These are phyloP conservation scores for Plasmodium malariae DNA, from an alignment of 169 alveolate species.

Conservation along the genomic window DNA sequence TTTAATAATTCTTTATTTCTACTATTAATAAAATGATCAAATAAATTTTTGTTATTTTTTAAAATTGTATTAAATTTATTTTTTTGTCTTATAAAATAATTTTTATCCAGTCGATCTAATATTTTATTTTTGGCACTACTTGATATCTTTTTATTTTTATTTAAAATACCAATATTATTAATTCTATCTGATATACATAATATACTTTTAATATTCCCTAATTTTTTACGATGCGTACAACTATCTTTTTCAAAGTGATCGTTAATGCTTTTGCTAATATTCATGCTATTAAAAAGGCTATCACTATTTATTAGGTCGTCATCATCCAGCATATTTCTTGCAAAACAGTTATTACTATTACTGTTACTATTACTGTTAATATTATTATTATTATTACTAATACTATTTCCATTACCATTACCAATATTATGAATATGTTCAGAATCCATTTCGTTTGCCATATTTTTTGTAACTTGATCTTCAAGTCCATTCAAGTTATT, in stretches of 20 bases:
- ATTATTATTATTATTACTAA: no score
- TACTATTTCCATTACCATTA: no score
- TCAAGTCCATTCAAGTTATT: neutral
- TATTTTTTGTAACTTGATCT: constrained; percentile 9
- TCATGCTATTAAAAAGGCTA: constrained; percentile 3
- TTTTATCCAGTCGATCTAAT: constrained; percentile 8
- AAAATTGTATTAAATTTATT: neutral
- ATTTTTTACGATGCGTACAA: constrained; percentile 6
- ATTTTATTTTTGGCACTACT: constrained; percentile 5
- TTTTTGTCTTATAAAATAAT: constrained; percentile 13
- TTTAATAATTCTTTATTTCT: neutral
- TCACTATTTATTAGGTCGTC: constrained; percentile 6
- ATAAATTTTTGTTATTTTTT: constrained; percentile 15
- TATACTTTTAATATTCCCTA: constrained; percentile 28
- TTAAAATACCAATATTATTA: constrained; percentile 11
- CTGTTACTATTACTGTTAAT: no score
- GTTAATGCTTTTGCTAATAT: neutral
- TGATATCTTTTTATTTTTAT: constrained; percentile 5
- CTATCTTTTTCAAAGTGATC: constrained; percentile 2
- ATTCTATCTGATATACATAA: constrained; percentile 28
- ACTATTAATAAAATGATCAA: constrained; percentile 13
- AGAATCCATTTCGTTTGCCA: neutral
- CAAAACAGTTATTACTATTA: constrained; percentile 7
- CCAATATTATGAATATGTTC: no score
- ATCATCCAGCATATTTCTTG: neutral